Evolutionary conservation across 2,329 filamentous ascomycete genomes (phyloP), one percentile per base, ranked within the genome.

Genomic region (Dryadomyces quercus-mongolicae): DNA sequence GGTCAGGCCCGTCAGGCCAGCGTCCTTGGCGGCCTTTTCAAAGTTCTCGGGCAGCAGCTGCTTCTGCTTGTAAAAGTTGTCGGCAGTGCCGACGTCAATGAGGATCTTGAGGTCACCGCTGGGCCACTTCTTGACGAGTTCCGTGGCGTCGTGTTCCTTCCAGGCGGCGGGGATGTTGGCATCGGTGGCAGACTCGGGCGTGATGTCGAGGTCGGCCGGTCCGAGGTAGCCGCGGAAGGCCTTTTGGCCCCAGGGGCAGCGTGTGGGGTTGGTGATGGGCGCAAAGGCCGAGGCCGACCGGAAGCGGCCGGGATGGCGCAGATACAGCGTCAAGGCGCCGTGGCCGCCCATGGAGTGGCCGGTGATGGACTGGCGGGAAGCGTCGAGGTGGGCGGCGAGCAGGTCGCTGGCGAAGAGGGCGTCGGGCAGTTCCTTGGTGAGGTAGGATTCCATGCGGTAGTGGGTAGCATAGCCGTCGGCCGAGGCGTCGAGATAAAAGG

Each of bases 321-420:
- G 77, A 74, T 87, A 97, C 62, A 97, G 72, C 48, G 91, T 95
- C 62, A 98, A 74, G 47, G 93, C 93, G 59, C 93, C 93, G 70
- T 98, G 93, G 0, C 93, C 93, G 61, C 93, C 93, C 93, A 98
- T 98, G 63, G 85, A 91, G 73, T 98, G 93, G 6, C 93, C 93
- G 44, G 88, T 88, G 64, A 98, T 93, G 68, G 84, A 86, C 54
- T 96, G 82, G 44, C 85, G 77, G 31, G 64, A 70, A 0, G 69
- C 64, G 68, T 97, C 92, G 34, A 98, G 74, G 65, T 81, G 58
- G 61, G 68, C 76, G 34, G 79, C 74, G 70, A 90, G 95, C 25
- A 80, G 76, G 34, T 40, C 31, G 31, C 43, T 40, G 43, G 70
- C 69, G 69, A 91, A 94, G 22, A 97, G 77, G 1, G 83, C 74